Evolutionary conservation across 192 early-diverging fungal genomes (phyloP), one percentile per base, ranked within the genome.

Genomic region (Physocladia obscura): DNA sequence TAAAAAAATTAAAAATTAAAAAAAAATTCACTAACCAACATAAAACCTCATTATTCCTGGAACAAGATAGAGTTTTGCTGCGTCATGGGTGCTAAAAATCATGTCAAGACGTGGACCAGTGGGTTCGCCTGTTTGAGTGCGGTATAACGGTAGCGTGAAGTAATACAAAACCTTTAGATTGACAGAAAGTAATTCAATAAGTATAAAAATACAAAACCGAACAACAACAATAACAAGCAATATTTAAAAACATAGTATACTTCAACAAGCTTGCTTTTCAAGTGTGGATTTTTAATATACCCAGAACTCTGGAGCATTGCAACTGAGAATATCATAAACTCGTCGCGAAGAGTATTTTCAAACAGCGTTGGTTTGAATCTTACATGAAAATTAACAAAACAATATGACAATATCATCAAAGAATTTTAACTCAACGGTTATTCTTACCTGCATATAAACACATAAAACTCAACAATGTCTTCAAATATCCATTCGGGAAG

Each of bases 401-500:
- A n/a, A n/a, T n/a, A n/a, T n/a, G n/a, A n/a, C n/a, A n/a, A n/a
- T n/a, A n/a, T n/a, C n/a, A n/a, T n/a, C n/a, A n/a, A n/a, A n/a
- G n/a, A n/a, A n/a, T n/a, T 70, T 21, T 5, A 49, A 54, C 51
- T n/a, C 51, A 11, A 8, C 19, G 8, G 27, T 26, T n/a, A 8
- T 44, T 80, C 84, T 36, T 74, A 91, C 78, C 81, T 87, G 51
- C 78, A 62, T 22, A 94, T 61, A 69, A 91, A 91, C 6, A 89
- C 72, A 70, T 88, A 92, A 49, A 88, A 91, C 48, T 93, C 92
- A 36, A 89, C 82, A 49, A 93, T 83, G 71, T 98, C 97, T 71
- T 96, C 94, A 30, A 97, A 72, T 31, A 97, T 89, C 77, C 89
- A 96, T 74, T 98, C 94, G 15, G 97, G 97, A 3, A 97, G 83